Base-by-base conservation (phyloP, 768 basidiomycete species). In the Roridomyces roridus region DNA sequence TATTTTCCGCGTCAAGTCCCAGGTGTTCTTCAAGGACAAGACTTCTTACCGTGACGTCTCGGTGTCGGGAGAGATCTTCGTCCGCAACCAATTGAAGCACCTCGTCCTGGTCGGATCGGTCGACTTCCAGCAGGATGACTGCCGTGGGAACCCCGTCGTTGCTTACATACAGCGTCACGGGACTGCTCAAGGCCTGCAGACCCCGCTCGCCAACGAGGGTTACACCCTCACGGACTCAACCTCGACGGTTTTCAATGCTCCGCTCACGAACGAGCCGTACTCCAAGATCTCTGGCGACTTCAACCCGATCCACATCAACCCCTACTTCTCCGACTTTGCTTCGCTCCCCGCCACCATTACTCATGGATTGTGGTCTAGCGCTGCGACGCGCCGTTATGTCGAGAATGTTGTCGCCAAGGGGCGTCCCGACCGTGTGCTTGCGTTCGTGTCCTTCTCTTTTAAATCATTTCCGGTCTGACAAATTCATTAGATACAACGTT, bases 301-400 rank as follows among this genome's bases (percentile, higher is more conserved):
- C 81, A 98, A 99, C 73, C 97, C 97, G 25, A 99, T 99, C 65
- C 97, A 99, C 71, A 80, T 97, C 72, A 98, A 99, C 74, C 96
- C 97, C 0, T 98, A 98, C 81, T 98, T 99, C 79, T 86, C 97
- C 21, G 89, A 94, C 70, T 93, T 90, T 59, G 96, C 96, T 2
- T 85, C 88, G 6, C 86, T 99, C 14, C 96, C 96, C 23, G 90
- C 92, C 14, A 99, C 97, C 10, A 98, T 99, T 68, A 98, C 97
- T 4, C 97, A 98, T 67, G 97, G 97, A 49, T 85, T 98, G 77
- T 98, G 94, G 93, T 88, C 94, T 2, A 94, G 92, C 64, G 97
- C 97, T 45, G 95, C 96, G 9, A 96, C 95, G 11, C 85, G 97
- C 59, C 86, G 89, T 43, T 95, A 88, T 67, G 86, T 98, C 54